Base-by-base conservation (phyloP, 768 basidiomycete genomes). In the Leccinellum albellum region DNA sequence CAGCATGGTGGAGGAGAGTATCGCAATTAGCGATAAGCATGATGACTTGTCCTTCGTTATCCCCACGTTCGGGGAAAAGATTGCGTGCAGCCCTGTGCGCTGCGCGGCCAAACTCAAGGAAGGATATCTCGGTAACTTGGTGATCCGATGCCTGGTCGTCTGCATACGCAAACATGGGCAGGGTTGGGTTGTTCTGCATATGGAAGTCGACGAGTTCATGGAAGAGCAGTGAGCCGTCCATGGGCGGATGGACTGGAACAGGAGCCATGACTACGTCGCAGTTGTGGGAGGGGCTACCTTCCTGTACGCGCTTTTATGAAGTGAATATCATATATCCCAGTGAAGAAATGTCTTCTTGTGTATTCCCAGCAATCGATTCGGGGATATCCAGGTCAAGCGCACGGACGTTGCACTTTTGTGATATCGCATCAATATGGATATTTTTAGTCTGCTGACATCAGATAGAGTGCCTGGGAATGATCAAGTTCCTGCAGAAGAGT, bases 401-500 rank as follows among this genome's bases (percentile, higher is more conserved):
- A 2, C 65, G 74, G 8, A 89, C 59, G n/a, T 83, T 78, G 59
- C 83, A 84, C 64, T 81, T 84, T 40, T 80, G 77, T 58, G 78
- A 79, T 49, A 91, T 87, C 13, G 80, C 78, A 2, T 77, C 78
- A 0, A 86, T 65, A 2, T 75, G 71, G 33, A 82, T 79, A 60
- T 85, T 75, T 46, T 80, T 82, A 91, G 40, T 72, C 72, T 6
- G 76, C 73, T 23, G 81, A 69, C 56, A 85, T 73, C 10, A 82
- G 73, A 62, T 79, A 87, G 0, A 90, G 73, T 0, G 80, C 76
- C 56, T 81, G 79, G 0, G 87, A 77, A 55, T 91, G 87, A 0
- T 86, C 78, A 0, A 80, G 78, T 61, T 91, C 84, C 61, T 88
- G 84, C 1, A 89, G 73, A 10, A 87, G 61, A 0, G 86, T 89